These are phyloP conservation scores for Nissolia schottii DNA, from an alignment of 306 rosid genomes.

Conservation along the genomic window DNA sequence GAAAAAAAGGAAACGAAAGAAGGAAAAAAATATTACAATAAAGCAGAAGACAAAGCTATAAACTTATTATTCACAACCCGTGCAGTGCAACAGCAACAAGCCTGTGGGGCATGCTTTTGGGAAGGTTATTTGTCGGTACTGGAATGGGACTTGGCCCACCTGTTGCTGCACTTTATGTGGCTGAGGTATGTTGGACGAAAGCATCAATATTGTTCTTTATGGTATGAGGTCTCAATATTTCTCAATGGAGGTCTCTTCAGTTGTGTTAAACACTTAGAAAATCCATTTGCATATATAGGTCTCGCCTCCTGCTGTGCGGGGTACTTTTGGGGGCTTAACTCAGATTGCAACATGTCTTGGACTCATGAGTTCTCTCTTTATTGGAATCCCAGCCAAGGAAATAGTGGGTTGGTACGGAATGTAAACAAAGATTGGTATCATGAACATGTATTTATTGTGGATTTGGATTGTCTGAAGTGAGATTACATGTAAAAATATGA, in stretches of 20 bases:
- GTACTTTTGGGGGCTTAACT: constrained; percentile 72
- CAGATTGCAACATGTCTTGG: constrained; percentile 90
- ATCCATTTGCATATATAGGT: constrained; percentile 43
- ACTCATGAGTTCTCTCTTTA: constrained; percentile 60
- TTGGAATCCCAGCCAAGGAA: constrained; percentile 77
- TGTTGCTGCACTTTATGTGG: constrained; percentile 77
- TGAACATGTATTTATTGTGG: constrained; percentile 8
- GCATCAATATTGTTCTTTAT: not conserved
- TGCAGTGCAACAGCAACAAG: constrained; percentile 64
- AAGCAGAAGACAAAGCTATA: constrained; percentile 12
- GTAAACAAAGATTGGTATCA: not conserved
- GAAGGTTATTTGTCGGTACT: constrained; percentile 78
- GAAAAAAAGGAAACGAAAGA: not conserved
- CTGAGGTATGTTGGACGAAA: constrained; percentile 52
- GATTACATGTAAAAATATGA: too few species aligned
- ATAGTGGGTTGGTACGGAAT: constrained; percentile 68
- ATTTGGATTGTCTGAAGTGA: too few species aligned
- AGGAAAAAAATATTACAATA: not conserved
- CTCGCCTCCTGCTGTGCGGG: constrained; percentile 74
- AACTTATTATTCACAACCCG: constrained; percentile 18
- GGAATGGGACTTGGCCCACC: constrained; percentile 92
- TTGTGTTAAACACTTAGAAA: not conserved
- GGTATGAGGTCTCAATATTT: constrained; percentile 5
- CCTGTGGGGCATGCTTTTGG: constrained; percentile 84
- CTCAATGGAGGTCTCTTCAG: not conserved